These are phyloP conservation scores for Aegilops longissima DNA, from an alignment of 176 grass and related monocot species.

Conservation along the genomic window DNA sequence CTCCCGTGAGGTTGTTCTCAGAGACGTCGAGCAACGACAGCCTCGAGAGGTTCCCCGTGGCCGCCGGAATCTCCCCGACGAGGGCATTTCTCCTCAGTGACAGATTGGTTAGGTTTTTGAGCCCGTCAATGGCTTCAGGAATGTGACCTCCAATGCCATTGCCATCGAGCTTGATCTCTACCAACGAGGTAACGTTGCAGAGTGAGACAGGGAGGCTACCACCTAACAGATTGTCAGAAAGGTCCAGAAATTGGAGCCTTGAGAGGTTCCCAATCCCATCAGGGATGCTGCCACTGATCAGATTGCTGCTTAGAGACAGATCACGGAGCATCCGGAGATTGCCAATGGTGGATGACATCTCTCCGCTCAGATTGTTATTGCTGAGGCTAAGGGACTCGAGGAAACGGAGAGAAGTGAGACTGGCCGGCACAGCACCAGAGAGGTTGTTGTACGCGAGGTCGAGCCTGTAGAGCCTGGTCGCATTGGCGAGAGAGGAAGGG, in stretches of 20 bases:
- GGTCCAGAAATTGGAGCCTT: slow-evolving; percentile 62
- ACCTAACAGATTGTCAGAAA: slow-evolving; percentile 58
- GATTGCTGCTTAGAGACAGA: slow-evolving; percentile 53
- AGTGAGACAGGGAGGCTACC: slow-evolving; percentile 52
- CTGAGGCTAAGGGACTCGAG: slow-evolving; percentile 58
- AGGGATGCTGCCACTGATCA: slow-evolving; percentile 73
- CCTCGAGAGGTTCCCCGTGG: slow-evolving; percentile 57
- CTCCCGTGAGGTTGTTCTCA: slow-evolving; percentile 79
- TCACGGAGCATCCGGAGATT: slow-evolving; percentile 53
- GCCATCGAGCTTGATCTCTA: slow-evolving; percentile 51
- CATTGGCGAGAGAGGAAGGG: slow-evolving; percentile 55
- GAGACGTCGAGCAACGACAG: slow-evolving; percentile 75
- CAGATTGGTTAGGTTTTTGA: slow-evolving; percentile 60
- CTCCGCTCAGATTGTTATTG: slow-evolving; percentile 69
- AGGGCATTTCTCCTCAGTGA: slow-evolving; percentile 59
- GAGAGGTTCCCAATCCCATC: slow-evolving; percentile 55
- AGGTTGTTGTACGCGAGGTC: slow-evolving; percentile 88
- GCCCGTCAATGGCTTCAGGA: slow-evolving; percentile 51
- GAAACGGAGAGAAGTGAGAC: slow-evolving; percentile 42
- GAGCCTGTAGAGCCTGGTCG: slow-evolving; percentile 58
- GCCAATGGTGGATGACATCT: slow-evolving; percentile 54
- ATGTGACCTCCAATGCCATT: slow-evolving; percentile 57
- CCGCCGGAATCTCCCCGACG: slow-evolving; percentile 59
- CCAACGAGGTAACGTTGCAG: slow-evolving; percentile 50
- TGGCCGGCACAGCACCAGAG: slow-evolving; percentile 55